A percentile compares a stretch with the other conserved stretches of the same genome.
phyloP scores from a whole-genome alignment of 176 grass and related monocot species.

The Secale cereale region DNA sequence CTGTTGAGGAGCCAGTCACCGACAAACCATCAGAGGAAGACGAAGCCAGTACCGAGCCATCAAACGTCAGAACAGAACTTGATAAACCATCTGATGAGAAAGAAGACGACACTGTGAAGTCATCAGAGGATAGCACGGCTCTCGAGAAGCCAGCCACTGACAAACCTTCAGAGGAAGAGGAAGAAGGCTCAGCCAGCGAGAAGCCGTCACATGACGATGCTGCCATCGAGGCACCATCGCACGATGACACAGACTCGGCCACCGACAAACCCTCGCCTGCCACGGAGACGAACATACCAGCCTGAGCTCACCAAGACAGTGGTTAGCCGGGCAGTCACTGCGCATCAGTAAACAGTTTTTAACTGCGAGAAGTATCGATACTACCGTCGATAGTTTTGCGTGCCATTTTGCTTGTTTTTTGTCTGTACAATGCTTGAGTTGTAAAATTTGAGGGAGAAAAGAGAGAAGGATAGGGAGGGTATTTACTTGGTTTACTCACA shows the following conservation, averaged over 20 bases:
- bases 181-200: not conserved
- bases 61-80: not conserved
- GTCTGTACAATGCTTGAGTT: slow-evolving; percentile 42
- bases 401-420: slow-evolving; percentile 26
- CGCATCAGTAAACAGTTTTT: slow-evolving; percentile 31
- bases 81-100: slow-evolving; percentile 28
- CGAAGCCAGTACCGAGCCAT: not conserved
- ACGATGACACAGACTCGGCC: not conserved
- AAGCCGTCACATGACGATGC: not conserved
- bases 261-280: slow-evolving; percentile 14
- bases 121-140: slow-evolving; percentile 8
- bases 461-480: slow-evolving; percentile 8
- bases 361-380: slow-evolving; percentile 20
- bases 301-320: not conserved
- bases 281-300: not conserved
- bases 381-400: slow-evolving; percentile 18
- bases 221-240: not conserved
- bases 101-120: slow-evolving; percentile 7
- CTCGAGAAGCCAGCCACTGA: slow-evolving; percentile 12
- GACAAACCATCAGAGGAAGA: slow-evolving; percentile 26
- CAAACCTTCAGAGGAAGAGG: slow-evolving; percentile 22
- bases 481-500: slow-evolving; percentile 41
- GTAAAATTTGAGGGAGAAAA: slow-evolving; percentile 51
- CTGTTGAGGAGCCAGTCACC: slow-evolving; percentile 6
- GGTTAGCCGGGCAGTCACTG: not conserved